phyloP scores from a whole-genome alignment of 1,139 yeast species.

The Komagataea norvegica region DNA sequence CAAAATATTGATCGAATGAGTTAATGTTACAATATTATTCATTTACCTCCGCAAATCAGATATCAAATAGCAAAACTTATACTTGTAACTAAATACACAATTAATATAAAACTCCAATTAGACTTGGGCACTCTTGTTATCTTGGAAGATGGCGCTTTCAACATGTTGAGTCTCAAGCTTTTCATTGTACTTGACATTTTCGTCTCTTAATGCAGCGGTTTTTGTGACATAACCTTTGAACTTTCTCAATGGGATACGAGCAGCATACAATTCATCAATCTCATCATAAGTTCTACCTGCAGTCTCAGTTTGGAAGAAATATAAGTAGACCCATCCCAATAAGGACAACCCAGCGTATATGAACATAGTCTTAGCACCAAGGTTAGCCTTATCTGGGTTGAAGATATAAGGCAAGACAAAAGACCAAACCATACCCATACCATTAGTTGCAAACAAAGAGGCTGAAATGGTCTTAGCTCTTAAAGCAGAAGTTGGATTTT shows the following conservation, averaged over 20 bases:
- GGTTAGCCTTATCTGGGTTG: slow-evolving; percentile 39
- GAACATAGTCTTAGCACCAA: slow-evolving; percentile 42
- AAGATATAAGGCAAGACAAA: slow-evolving; percentile 39
- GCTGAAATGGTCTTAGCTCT: slow-evolving; percentile 36
- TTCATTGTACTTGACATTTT: slow-evolving; percentile 7
- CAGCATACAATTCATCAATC: slow-evolving; percentile 33
- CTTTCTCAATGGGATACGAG: slow-evolving; percentile 30
- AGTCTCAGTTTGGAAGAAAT: slow-evolving; percentile 37
- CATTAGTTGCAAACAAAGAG: slow-evolving; percentile 32
- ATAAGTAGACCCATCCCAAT: slow-evolving; percentile 29
- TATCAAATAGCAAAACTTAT: no score
- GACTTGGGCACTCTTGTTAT: no score
- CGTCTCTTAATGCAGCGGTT: slow-evolving; percentile 3
- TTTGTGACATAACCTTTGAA: slow-evolving; percentile 16
- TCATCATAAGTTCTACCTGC: slow-evolving; percentile 38
- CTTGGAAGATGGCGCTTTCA: slow-evolving; percentile 1
- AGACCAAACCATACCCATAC: slow-evolving; percentile 32
- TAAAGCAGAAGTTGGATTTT: slow-evolving; percentile 34
- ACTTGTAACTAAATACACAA: no score
- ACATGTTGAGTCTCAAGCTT: slow-evolving; percentile 4
- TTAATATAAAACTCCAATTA: no score
- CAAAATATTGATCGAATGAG: no score
- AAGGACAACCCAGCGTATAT: slow-evolving; percentile 36
- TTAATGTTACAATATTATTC: no score
- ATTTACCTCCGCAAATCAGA: no score